Evolutionary conservation across 1,284 basidiomycete genomes (phyloP).

Genomic region (Caloboletus firmus): DNA sequence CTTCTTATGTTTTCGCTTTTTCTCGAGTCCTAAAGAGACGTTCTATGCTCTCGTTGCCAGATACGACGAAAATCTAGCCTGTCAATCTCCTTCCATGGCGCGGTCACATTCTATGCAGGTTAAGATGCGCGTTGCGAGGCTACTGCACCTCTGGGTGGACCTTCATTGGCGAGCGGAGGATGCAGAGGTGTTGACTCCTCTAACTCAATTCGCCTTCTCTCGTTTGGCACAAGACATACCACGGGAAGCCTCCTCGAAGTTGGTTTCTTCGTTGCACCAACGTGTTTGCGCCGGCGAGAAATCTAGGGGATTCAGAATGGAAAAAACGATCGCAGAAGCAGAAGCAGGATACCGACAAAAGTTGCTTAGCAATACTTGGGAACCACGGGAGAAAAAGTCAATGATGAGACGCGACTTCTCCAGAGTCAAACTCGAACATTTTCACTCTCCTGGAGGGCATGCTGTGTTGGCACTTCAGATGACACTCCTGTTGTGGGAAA

Average conservation of each 20-base stretch:
- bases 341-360: constrained; percentile 24
- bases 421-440: constrained; percentile 29
- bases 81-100: constrained; percentile 38
- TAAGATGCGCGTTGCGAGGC: constrained; percentile 63
- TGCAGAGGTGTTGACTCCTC: constrained; percentile 35
- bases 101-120: constrained; percentile 51
- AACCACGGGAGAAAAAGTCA: constrained; percentile 28
- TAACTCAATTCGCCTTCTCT: constrained; percentile 39
- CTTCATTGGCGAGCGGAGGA: constrained; percentile 69
- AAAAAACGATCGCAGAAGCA: constrained; percentile 32
- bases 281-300: constrained; percentile 24
- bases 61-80: constrained; percentile 48
- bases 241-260: constrained; percentile 21
- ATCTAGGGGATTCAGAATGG: constrained; percentile 22
- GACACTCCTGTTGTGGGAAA: constrained; percentile 38
- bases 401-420: constrained; percentile 32
- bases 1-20: constrained; percentile 77
- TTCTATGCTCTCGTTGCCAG: constrained; percentile 56
- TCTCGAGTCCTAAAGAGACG: constrained; percentile 59
- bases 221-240: constrained; percentile 35
- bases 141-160: constrained; percentile 75
- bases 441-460: constrained; percentile 38
- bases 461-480: constrained; percentile 45
- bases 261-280: constrained; percentile 28
- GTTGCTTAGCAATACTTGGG: constrained; percentile 27